A percentile compares a stretch with the other conserved stretches of the same genome.
Conservation (phyloP, 2,329 filamentous ascomycete species). For the Ophiostoma quercus region DNA sequence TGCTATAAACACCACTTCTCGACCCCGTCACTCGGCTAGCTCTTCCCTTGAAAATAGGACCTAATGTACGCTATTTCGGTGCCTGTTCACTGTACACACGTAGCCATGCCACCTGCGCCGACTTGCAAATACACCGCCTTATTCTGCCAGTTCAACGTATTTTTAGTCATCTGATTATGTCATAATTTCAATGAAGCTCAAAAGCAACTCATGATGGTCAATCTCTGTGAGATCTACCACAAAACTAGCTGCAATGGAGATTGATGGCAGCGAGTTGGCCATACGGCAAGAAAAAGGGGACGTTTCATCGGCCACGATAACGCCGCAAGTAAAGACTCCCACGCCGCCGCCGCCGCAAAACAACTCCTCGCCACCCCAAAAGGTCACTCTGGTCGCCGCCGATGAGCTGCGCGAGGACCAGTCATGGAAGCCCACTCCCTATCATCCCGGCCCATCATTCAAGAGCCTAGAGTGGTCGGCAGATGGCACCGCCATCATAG, state of each 20-base stretch:
- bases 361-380: not conserved
- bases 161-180: not conserved
- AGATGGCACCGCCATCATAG: constrained; percentile 55
- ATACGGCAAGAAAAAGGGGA: not conserved
- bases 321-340: not conserved
- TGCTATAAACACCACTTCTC: too few species aligned
- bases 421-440: constrained; percentile 13
- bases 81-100: not conserved
- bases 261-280: not conserved
- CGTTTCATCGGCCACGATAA: not conserved
- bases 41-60: not conserved
- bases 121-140: not conserved
- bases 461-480: constrained; percentile 46
- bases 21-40: not conserved
- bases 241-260: not conserved
- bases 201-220: not conserved
- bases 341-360: not conserved
- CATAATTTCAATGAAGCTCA: not conserved
- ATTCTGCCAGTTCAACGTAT: not conserved
- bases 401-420: constrained; percentile 16
- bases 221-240: not conserved
- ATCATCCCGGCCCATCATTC: constrained; percentile 33
- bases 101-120: too few species aligned
- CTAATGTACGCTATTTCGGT: not conserved
- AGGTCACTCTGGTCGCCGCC: constrained; percentile 22